phyloP scores from a whole-genome alignment of 306 rosid genomes.

The Alnus glutinosa region DNA sequence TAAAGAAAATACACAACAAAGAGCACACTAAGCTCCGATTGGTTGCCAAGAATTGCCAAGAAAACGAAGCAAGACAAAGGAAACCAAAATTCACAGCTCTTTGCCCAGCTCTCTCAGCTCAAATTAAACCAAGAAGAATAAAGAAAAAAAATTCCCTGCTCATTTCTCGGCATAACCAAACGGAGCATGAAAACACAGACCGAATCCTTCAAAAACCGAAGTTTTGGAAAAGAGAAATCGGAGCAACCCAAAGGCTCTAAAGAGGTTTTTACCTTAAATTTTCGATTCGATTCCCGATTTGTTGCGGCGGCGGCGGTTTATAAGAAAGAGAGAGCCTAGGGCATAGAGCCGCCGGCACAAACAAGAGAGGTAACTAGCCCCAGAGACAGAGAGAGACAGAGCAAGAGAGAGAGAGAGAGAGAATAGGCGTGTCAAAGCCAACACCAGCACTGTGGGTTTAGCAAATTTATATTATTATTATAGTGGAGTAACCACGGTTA shows the following conservation, averaged over 20 bases:
- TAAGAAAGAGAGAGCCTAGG: slow-evolving; percentile 15
- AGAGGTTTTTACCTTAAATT: slow-evolving; percentile 24
- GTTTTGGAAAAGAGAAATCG: not conserved
- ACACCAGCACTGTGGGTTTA: too few species aligned
- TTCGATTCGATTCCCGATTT: not conserved
- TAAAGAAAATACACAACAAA: not conserved
- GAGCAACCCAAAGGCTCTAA: not conserved
- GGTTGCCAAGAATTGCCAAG: not conserved
- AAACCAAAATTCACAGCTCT: not conserved
- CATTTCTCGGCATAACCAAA: not conserved
- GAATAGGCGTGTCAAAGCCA: too few species aligned
- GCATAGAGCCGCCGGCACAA: slow-evolving; percentile 12
- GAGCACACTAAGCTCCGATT: slow-evolving; percentile 2
- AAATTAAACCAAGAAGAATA: not conserved
- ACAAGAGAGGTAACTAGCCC: slow-evolving; percentile 22
- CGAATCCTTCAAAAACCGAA: not conserved
- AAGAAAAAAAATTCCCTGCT: not conserved
- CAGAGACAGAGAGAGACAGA: not conserved
- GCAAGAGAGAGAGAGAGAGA: too few species aligned
- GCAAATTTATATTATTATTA: too few species aligned
- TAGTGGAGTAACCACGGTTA: too few species aligned
- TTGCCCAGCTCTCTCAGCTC: not conserved
- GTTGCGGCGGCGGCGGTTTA: slow-evolving; percentile 3
- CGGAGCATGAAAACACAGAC: not conserved
- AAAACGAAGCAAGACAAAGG: not conserved